Percentiles rank a stretch among this genome's conserved stretches.
Conservation (phyloP, 257 asterid species). For the Solanum pennellii region DNA sequence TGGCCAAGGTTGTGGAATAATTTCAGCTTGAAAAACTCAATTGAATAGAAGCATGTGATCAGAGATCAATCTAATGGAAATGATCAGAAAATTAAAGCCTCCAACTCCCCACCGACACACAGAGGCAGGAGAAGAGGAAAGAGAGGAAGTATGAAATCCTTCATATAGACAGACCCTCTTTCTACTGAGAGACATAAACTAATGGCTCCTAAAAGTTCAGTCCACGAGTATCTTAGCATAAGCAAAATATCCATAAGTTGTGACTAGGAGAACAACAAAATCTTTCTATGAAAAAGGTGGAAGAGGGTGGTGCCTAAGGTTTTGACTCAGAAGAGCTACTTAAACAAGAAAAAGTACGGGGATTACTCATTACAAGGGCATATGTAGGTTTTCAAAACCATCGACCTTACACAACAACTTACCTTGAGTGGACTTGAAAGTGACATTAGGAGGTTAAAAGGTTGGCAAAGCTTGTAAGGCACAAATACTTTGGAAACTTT, state of each 20-base stretch:
- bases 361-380: neutral
- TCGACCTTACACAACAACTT: neutral
- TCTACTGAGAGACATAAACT: neutral
- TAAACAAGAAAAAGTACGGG: neutral
- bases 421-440: conserved; percentile 93
- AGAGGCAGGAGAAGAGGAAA: neutral
- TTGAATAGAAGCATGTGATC: neutral
- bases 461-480: conserved; percentile 67
- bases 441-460: conserved; percentile 56
- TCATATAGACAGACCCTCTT: neutral
- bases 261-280: neutral
- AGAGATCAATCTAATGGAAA: neutral
- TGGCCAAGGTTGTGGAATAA: neutral
- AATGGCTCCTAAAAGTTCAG: neutral
- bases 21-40: neutral
- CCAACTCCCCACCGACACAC: neutral
- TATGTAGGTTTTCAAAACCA: neutral
- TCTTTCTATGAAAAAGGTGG: neutral
- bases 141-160: neutral
- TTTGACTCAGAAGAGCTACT: neutral
- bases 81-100: neutral
- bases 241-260: neutral
- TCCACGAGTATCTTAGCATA: neutral
- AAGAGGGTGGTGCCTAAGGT: neutral
- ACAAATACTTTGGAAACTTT: conserved; percentile 59